Conservation (phyloP, 169 alveolate genomes). For the Plasmodium gaboni region DNA sequence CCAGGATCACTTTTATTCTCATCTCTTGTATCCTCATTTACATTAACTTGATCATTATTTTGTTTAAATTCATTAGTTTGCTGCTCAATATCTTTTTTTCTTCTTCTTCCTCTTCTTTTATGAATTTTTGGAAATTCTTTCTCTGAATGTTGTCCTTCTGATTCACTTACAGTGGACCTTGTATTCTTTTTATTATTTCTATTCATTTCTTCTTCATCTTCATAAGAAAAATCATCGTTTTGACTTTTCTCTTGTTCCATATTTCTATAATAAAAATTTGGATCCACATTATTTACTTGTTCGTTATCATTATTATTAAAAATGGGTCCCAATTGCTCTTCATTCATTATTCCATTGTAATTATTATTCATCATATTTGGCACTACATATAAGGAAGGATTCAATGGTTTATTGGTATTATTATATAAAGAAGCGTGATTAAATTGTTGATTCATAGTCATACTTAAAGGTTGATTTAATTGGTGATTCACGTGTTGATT, state of each 20-base stretch:
- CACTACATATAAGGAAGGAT: slow-evolving; percentile 11
- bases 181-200: slow-evolving; percentile 23
- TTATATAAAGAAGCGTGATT: slow-evolving; percentile 6
- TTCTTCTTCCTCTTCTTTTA: slow-evolving; percentile 47
- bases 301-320: slow-evolving; percentile 28
- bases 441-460: slow-evolving; percentile 1
- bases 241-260: slow-evolving; percentile 29
- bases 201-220: slow-evolving; percentile 20
- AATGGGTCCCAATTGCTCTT: slow-evolving; percentile 6
- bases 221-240: slow-evolving; percentile 29
- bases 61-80: background rate
- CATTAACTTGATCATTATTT: background rate
- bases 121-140: slow-evolving; percentile 30
- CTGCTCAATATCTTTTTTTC: slow-evolving; percentile 40
- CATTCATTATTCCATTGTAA: slow-evolving; percentile 18
- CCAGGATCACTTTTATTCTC: slow-evolving; percentile 31
- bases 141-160: slow-evolving; percentile 44
- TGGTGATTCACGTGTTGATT: background rate
- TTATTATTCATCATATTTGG: slow-evolving; percentile 19
- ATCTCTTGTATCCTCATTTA: slow-evolving; percentile 9
- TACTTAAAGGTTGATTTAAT: background rate
- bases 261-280: slow-evolving; percentile 27
- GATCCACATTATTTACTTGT: slow-evolving; percentile 3
- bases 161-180: slow-evolving; percentile 42
- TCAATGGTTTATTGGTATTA: background rate